A percentile compares a stretch with the other conserved stretches of the same genome.
Evolutionary conservation across 2,329 filamentous ascomycete species (phyloP).

Genomic region (Mycosphaerella sp.): DNA sequence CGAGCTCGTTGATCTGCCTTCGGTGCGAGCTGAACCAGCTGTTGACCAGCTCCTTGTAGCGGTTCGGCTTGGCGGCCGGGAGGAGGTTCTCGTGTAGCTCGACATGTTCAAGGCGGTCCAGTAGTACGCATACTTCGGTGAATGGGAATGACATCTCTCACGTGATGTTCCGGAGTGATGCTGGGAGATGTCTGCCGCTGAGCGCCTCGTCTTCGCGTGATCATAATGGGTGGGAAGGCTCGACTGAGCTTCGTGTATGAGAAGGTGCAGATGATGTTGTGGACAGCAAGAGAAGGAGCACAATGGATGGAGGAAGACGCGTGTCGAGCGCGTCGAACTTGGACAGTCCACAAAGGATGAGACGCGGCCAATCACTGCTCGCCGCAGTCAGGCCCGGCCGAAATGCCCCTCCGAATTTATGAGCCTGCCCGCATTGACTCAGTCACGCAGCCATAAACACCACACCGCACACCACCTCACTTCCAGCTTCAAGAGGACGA

Average conservation of each 20-base stretch:
- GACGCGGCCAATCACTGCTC: not conserved
- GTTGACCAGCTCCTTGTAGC: conserved; percentile 40
- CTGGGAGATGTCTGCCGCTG: not conserved
- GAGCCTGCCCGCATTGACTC: not conserved
- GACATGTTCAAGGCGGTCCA: conserved; percentile 59
- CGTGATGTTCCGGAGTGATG: not conserved
- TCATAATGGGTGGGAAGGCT: not conserved
- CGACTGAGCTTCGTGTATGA: not conserved
- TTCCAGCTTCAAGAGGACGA: not conserved
- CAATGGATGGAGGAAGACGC: conserved; percentile 3
- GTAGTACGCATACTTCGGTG: conserved; percentile 63
- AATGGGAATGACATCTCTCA: conserved; percentile 60
- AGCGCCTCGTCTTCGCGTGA: not conserved
- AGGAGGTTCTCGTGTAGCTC: conserved; percentile 38
- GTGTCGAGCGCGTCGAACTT: conserved; percentile 2
- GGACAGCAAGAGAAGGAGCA: too few species aligned
- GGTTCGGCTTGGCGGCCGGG: conserved; percentile 26
- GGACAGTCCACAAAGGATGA: not conserved
- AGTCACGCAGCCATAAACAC: conserved; percentile 1
- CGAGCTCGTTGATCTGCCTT: conserved; percentile 50
- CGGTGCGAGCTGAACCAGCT: conserved; percentile 67
- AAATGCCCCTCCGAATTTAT: not conserved
- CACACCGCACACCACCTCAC: not conserved
- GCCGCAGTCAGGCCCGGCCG: not conserved
- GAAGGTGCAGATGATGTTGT: not conserved